Evolutionary conservation across 257 asterid genomes (phyloP), one percentile per base, ranked within the genome.

Genomic region (Prunella vulgaris): DNA sequence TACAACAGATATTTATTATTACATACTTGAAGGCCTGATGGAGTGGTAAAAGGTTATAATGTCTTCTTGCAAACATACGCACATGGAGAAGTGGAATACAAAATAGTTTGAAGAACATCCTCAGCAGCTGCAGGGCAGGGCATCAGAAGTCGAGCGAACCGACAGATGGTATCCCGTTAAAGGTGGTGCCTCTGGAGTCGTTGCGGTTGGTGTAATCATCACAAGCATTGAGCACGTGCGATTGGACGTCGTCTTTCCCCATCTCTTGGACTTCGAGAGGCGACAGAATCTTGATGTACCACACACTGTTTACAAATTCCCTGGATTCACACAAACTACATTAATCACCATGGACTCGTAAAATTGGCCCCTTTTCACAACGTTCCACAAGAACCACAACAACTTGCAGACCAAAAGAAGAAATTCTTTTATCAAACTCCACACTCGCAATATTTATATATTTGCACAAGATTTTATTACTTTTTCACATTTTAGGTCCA

Each of bases 181-280:
- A 73, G 86, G 72, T 24, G 62, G 4, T 83, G 22, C 64, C 75
- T 59, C 81, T 80, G 54, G 87, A 42, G 66, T 75, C 92, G 72
- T 88, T 90, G 48, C 76, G 85, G 69, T 72, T 76, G 53, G 75
- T 58, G 18, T 80, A 82, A 30, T 81, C 87, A 24, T 83, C 95
- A 14, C 84, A 83, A 68, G 73, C 77, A 58, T 73, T 77, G 82
- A 75, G 78, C 74, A 79, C 66, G 22, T 87, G 85, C 5, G 77
- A 10, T 24, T 82, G 76, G 21, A 84, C 90, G 69, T 95, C 90
- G 8, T 81, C 93, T 78, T 84, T 93, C 40, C 92, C 93, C 97
- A 93, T 87, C 80, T 93, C 96, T 66, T 88, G 96, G 77, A 90
- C 97, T 78, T 93, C 95, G 10, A 71, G 77, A 5, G 98, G 96